phyloP scores from a whole-genome alignment of 2,329 filamentous ascomycete species.

The Pseudogymnoascus sp. region DNA sequence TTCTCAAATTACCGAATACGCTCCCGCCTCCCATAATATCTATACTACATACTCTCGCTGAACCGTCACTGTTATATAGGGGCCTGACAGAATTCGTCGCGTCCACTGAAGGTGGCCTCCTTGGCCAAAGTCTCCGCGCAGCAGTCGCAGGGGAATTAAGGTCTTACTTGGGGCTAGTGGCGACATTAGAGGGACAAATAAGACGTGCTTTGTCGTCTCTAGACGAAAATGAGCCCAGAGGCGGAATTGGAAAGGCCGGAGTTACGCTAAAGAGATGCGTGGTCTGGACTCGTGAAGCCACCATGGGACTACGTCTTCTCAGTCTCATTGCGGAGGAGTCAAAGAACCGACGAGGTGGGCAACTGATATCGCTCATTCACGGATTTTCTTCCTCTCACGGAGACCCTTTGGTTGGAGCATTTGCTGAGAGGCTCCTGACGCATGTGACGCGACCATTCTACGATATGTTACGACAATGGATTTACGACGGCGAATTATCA shows the following conservation, averaged over 20 bases:
- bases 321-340: conserved; percentile 90
- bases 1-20: conserved; percentile 66
- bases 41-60: conserved; percentile 79
- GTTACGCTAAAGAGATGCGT: conserved; percentile 94
- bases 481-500: conserved; percentile 95
- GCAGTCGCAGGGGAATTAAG: conserved; percentile 78
- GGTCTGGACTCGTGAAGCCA: conserved; percentile 94
- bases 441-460: conserved; percentile 94
- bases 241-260: conserved; percentile 71
- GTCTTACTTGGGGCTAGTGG: conserved; percentile 82
- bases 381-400: conserved; percentile 88
- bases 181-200: conserved; percentile 87
- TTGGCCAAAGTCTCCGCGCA: conserved; percentile 83
- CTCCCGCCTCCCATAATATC: conserved; percentile 79
- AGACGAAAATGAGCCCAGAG: conserved; percentile 57
- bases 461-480: conserved; percentile 91
- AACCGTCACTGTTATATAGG: conserved; percentile 87
- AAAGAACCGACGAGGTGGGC: conserved; percentile 73
- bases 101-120: conserved; percentile 69
- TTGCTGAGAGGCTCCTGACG: conserved; percentile 78
- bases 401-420: conserved; percentile 86
- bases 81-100: conserved; percentile 74
- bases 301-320: conserved; percentile 89
- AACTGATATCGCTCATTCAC: conserved; percentile 89
- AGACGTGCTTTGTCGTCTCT: conserved; percentile 68